These are phyloP conservation scores for Setaria italica DNA, from an alignment of 202 grass and related monocot genomes.

Conservation along the genomic window DNA sequence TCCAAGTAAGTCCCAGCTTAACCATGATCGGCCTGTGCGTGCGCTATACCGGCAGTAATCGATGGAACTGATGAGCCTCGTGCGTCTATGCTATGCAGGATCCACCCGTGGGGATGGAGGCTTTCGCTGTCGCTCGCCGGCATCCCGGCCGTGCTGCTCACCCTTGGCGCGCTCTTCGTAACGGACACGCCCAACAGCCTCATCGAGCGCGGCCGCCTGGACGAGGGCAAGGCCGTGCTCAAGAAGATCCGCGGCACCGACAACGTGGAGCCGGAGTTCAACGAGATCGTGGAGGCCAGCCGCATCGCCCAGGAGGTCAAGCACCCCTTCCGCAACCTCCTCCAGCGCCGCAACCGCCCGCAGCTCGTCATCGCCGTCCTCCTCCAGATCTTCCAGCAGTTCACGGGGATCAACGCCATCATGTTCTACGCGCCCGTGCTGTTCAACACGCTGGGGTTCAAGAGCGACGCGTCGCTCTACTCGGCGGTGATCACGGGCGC, in stretches of 20 bases:
- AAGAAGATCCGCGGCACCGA: constrained; percentile 67
- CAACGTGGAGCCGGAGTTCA: constrained; percentile 77
- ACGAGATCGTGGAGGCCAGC: constrained; percentile 83
- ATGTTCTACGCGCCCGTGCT: constrained; percentile 99
- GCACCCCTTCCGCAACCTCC: constrained; percentile 85
- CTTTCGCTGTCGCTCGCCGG: constrained; percentile 71
- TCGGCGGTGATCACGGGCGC: constrained; percentile 91
- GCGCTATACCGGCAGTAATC: not conserved
- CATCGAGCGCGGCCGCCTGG: constrained; percentile 67
- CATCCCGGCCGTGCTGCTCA: constrained; percentile 68
- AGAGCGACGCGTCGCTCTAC: constrained; percentile 87
- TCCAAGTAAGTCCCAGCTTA: constrained; percentile 38
- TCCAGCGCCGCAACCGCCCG: constrained; percentile 61
- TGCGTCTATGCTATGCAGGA: constrained; percentile 43
- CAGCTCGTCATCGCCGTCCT: constrained; percentile 81
- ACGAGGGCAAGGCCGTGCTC: constrained; percentile 74
- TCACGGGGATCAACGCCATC: constrained; percentile 98
- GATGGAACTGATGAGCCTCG: not conserved
- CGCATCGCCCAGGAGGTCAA: constrained; percentile 69
- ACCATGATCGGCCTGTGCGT: not conserved
- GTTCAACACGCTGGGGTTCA: constrained; percentile 94
- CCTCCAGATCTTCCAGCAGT: constrained; percentile 95
- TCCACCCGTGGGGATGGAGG: constrained; percentile 77
- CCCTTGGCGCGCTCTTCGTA: constrained; percentile 73
- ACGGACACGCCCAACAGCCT: constrained; percentile 86